phyloP scores from a whole-genome alignment of 2,329 filamentous ascomycete species.

The Leptographium flavum region DNA sequence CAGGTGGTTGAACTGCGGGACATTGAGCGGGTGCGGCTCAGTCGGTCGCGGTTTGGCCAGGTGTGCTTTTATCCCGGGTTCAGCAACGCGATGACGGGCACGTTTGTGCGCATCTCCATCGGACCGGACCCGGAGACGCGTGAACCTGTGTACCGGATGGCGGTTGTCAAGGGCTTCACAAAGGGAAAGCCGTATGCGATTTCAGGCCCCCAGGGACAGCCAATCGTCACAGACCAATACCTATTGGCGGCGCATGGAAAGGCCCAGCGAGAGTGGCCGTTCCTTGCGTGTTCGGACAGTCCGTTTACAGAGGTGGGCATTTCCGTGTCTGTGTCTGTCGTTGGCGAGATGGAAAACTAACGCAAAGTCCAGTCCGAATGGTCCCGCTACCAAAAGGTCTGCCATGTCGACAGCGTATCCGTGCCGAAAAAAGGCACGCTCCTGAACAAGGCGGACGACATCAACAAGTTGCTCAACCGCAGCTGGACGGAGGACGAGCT shows the following conservation, averaged over 20 bases:
- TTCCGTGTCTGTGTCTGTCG: no score
- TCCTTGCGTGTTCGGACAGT: conserved; percentile 78
- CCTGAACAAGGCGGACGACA: conserved; percentile 60
- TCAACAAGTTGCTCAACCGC: conserved; percentile 66
- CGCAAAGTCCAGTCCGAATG: conserved; percentile 51
- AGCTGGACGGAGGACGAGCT: conserved; percentile 75
- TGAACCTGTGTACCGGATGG: conserved; percentile 73
- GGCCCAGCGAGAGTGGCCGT: conserved; percentile 71
- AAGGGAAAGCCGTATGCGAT: conserved; percentile 75
- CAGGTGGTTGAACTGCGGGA: conserved; percentile 63
- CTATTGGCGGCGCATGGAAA: conserved; percentile 71
- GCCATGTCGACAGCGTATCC: conserved; percentile 55
- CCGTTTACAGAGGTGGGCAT: conserved; percentile 61
- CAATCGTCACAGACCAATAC: conserved; percentile 76
- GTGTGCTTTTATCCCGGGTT: conserved; percentile 92
- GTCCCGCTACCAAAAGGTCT: conserved; percentile 63
- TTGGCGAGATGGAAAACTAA: neutral
- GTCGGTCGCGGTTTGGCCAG: conserved; percentile 73
- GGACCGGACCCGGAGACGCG: conserved; percentile 62
- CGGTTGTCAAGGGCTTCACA: conserved; percentile 69
- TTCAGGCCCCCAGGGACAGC: conserved; percentile 56
- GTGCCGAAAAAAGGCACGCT: conserved; percentile 61
- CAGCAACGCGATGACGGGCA: conserved; percentile 65
- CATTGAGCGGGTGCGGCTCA: conserved; percentile 70
- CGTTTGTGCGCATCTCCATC: conserved; percentile 73